These are phyloP conservation scores for Rosa lucieae DNA, from an alignment of 306 rosid species.

Conservation along the genomic window DNA sequence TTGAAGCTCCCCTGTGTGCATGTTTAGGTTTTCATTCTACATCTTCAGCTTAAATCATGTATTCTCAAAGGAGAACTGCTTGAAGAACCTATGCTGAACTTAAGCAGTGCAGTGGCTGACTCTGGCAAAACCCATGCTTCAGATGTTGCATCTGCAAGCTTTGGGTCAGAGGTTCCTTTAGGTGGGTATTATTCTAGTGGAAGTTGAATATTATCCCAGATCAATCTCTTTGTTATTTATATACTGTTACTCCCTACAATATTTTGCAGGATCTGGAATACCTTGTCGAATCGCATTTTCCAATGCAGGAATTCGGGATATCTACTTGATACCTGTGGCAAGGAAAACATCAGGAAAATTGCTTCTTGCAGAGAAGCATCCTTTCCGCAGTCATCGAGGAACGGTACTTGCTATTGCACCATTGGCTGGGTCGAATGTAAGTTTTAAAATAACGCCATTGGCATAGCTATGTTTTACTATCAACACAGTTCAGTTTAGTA, in stretches of 20 bases:
- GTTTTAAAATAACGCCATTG: conserved; percentile 31
- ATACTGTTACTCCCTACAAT: neutral
- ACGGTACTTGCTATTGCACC: conserved; percentile 83
- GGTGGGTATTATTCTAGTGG: conserved; percentile 39
- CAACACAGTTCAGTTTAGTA: neutral
- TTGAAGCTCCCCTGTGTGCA: conserved; percentile 10
- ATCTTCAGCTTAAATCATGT: conserved; percentile 59
- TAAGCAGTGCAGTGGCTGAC: conserved; percentile 37
- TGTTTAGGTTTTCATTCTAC: conserved; percentile 68
- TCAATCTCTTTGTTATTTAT: conserved; percentile 9
- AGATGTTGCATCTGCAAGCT: conserved; percentile 63
- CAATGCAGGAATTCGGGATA: conserved; percentile 69
- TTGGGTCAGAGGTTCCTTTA: conserved; percentile 82
- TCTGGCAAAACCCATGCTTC: conserved; percentile 45
- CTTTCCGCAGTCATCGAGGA: conserved; percentile 80
- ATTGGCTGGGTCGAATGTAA: conserved; percentile 72
- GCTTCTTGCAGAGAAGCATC: conserved; percentile 81
- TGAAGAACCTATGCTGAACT: conserved; percentile 44
- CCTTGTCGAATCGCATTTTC: conserved; percentile 83
- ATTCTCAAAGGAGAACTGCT: conserved; percentile 46
- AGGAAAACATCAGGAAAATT: conserved; percentile 54
- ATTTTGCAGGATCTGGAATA: conserved; percentile 59
- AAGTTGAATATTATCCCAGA: conserved; percentile 10
- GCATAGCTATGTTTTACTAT: neutral
- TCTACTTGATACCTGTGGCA: conserved; percentile 57